Base-by-base conservation (phyloP, 495 filamentous ascomycete species). In the Penicillium salamii region DNA sequence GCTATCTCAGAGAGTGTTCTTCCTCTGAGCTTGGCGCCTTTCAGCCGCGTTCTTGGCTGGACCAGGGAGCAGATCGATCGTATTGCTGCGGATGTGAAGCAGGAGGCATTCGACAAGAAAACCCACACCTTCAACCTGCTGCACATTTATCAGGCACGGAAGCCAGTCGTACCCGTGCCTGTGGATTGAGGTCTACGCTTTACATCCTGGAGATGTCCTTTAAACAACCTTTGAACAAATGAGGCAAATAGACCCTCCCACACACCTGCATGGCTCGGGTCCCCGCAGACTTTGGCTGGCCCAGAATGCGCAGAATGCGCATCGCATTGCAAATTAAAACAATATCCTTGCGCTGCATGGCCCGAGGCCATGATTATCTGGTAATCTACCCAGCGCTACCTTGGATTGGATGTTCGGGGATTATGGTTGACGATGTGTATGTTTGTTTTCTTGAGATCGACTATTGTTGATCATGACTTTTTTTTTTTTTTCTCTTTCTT, bases 81-180 rank as follows among this genome's bases (percentile, higher is more conserved):
- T 23, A 66, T 92, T 3, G 59, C 84, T 7, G 63, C 75, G 8
- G 79, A 83, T 20, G 88, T 88, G 28, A 83, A 80, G 56, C 71
- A 66, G 13, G 85, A 91, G 42, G 83, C 90, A n/a, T 83, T 82
- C 58, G 79, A 78, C 56, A 83, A 81, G 50, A 79, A 81, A 31
- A 76, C 85, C 47, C 87, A 84, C 63, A 81, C 76, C 13, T 89
- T 87, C 69, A 89, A 88, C 55, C 85, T 86, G 37, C 65, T 96
- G 83, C 71, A 76, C 42, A 75, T 76, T 19, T 76, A 76, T 37
- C 73, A 76, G 44, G 73, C 73, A 21, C 66, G 67, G 37, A 76
- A 70, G 48, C 73, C 72, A 3, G n/a, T 49, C 5, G 44, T 50
- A 12, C 46, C 57, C 8, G 8, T 8, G 3, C 23, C 23, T 8